These are phyloP conservation scores for Zea luxurians DNA, from an alignment of 176 grass and related monocot genomes.

Conservation along the genomic window DNA sequence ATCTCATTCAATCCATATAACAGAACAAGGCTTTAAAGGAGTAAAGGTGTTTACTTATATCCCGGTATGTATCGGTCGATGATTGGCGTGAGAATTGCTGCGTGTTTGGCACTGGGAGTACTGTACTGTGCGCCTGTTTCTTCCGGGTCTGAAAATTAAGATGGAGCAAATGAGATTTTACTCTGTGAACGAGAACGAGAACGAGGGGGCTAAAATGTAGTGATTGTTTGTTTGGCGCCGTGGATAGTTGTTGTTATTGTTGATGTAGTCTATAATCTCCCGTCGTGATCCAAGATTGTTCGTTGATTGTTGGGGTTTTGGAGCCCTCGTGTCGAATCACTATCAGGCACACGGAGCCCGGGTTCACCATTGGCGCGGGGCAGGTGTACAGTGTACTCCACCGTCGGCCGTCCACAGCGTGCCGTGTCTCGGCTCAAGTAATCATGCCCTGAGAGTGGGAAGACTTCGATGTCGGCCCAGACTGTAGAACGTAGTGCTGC, in stretches of 20 bases:
- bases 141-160: not conserved
- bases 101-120: not conserved
- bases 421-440: too few species aligned
- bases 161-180: not conserved
- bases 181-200: not conserved
- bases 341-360: not conserved
- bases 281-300: too few species aligned
- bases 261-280: too few species aligned
- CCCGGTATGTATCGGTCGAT: not conserved
- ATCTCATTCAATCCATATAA: too few species aligned
- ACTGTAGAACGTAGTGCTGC: not conserved
- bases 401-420: too few species aligned
- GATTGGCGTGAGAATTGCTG: not conserved
- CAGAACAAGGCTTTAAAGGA: too few species aligned
- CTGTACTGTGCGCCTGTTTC: not conserved
- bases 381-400: too few species aligned
- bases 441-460: too few species aligned
- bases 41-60: not conserved
- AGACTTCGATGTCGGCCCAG: too few species aligned
- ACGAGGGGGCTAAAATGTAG: too few species aligned
- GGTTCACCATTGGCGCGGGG: too few species aligned
- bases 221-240: not conserved
- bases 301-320: too few species aligned
- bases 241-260: not conserved
- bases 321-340: not conserved